Base-by-base conservation (phyloP, 2,329 filamentous ascomycete species). In the Colletotrichum noveboracense region DNA sequence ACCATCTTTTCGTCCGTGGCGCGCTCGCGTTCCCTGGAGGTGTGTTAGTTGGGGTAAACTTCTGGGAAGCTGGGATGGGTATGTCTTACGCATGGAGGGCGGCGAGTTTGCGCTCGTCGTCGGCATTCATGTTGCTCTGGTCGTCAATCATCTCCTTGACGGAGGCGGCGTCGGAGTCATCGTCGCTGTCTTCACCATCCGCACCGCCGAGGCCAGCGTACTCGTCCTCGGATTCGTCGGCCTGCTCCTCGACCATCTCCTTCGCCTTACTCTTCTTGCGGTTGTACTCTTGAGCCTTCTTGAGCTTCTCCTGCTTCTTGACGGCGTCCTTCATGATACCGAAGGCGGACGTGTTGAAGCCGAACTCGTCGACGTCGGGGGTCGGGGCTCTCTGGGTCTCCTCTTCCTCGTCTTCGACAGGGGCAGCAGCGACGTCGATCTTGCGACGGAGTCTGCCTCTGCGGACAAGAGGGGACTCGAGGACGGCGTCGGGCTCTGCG, bases 161-260 rank as follows among this genome's bases (percentile, higher is more conserved):
- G 9, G 94, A 89, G 14, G 85, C 91, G 34, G 93, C 93, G 43
- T 93, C 94, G 75, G n/a, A 21, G n/a, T 95, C 91, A 74, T 96
- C 94, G 71, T 93, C 93, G 58, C 91, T 93, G 78, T 96, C 95
- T 79, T 98, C 96, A 76, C 96, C 96, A 84, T 96, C 96, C 13
- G 89, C 94, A 77, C 97, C 97, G 79, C 97, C 97, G 12, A 99
- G 89, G 6, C 97, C 97, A 52, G 96, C 96, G 83, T 98, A 99
- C 84, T 99, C 97, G 82, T 99, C 97, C 82, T 99, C 97, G 0
- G 97, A 99, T 85, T 99, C 97, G 80, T 98, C 95, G 76, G 97
- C 96, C 82, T 98, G 96, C 79, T 98, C 97, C 78, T 98, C 92
- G 48, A 99, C 89, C 90, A 98, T 94, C 28, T 94, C 93, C 80